Evolutionary conservation across 257 asterid genomes (phyloP).

Genomic region (Salvia miltiorrhiza): DNA sequence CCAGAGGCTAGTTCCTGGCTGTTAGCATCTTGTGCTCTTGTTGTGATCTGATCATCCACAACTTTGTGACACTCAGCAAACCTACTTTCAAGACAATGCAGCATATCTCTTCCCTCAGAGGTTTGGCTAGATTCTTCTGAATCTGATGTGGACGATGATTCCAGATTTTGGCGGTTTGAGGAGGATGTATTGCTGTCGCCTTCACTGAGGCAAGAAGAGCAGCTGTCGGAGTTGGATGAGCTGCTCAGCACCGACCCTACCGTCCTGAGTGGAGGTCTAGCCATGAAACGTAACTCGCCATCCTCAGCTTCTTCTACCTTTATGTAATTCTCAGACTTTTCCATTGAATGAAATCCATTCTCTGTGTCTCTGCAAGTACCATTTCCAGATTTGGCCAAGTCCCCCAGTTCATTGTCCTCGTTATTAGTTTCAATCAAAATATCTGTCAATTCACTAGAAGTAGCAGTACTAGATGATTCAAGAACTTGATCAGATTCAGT

Average conservation of each 20-base stretch:
- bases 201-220: slow-evolving; percentile 80
- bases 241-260: slow-evolving; percentile 40
- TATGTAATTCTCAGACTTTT: slow-evolving; percentile 31
- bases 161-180: slow-evolving; percentile 52
- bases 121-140: slow-evolving; percentile 71
- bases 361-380: slow-evolving; percentile 28
- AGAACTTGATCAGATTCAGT: slow-evolving; percentile 45
- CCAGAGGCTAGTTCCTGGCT: slow-evolving; percentile 31
- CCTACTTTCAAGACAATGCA: slow-evolving; percentile 39
- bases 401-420: slow-evolving; percentile 31
- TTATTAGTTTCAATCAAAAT: slow-evolving; percentile 33
- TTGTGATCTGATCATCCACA: slow-evolving; percentile 25
- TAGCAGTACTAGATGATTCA: slow-evolving; percentile 37
- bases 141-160: slow-evolving; percentile 72
- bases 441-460: slow-evolving; percentile 41
- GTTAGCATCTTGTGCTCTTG: slow-evolving; percentile 25
- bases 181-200: slow-evolving; percentile 92
- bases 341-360: slow-evolving; percentile 26
- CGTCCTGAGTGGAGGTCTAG: slow-evolving; percentile 25
- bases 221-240: slow-evolving; percentile 72
- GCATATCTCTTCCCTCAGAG: slow-evolving; percentile 58
- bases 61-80: slow-evolving; percentile 29
- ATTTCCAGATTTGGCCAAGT: slow-evolving; percentile 15
- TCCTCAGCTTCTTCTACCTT: slow-evolving; percentile 44
- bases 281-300: slow-evolving; percentile 27